Base-by-base conservation (phyloP, 371 early-diverging fungal genomes). In the Haplosporangium sp. region DNA sequence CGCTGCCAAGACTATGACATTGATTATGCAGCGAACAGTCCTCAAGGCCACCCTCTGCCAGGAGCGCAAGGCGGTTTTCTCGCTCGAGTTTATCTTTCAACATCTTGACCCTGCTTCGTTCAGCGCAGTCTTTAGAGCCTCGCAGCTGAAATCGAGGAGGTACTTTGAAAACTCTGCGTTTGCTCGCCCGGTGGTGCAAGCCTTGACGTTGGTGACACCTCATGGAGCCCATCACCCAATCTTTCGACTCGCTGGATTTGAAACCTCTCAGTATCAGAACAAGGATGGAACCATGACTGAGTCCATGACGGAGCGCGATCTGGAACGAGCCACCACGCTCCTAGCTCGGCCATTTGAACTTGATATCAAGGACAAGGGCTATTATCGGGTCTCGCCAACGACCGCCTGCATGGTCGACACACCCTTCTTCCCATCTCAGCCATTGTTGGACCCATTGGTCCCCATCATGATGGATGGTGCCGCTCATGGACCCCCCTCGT, bases 61-160 rank as follows among this genome's bases (percentile, higher is more conserved):
- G 67, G 79, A 77, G 52, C 79, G 79, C 53, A 77, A 72, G 59
- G 79, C 79, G 8, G 68, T 77, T 48, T 77, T 77, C 50, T 77
- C 79, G 36, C 79, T 77, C 59, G 79, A 77, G 40, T 77, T 77
- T 48, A 77, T 77, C 62, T 77, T 77, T 57, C 79, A 77, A 55
- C 72, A 77, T 20, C 67, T 77, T 11, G 79, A 77, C 58, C 79
- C 79, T 1, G 67, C 73, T 42, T 77, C 79, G 20, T 43, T 77
- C 12, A 64, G 64, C 16, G 79, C 69, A 10, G 79, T 77, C 38
- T 77, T 77, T 45, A 71, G 79, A 47, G 79, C 79, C 0, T 61
- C 79, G 12, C 79, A 77, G 38, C 62, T 77, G 8, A 77, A 77
- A 47, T 77, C 79, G 7, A 52, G 79, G 41, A 72, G 79, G 9